phyloP scores from a whole-genome alignment of 1,284 basidiomycete genomes.

The Volvariella volvacea region DNA sequence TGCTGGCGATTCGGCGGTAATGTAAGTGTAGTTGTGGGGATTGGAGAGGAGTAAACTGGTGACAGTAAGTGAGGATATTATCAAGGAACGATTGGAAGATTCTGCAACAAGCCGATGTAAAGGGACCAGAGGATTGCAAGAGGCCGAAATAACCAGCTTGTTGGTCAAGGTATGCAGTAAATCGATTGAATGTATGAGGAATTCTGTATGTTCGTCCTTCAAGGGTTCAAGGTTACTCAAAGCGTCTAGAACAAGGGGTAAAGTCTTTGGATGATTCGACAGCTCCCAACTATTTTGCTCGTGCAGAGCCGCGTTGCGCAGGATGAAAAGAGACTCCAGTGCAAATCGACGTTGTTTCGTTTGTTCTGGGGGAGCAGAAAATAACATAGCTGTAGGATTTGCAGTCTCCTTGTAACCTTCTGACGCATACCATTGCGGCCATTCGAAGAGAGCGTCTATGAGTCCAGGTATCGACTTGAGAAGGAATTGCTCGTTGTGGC shows the following conservation, averaged over 20 bases:
- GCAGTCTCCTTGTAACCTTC: conserved; percentile 39
- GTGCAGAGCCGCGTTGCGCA: conserved; percentile 69
- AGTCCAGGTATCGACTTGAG: conserved; percentile 66
- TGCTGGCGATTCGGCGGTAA: conserved; percentile 47
- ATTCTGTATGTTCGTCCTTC: conserved; percentile 60
- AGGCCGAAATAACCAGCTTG: conserved; percentile 30
- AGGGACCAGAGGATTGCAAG: conserved; percentile 39
- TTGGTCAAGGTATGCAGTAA: conserved; percentile 49
- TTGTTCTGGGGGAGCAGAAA: conserved; percentile 44
- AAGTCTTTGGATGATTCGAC: conserved; percentile 48
- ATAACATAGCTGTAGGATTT: conserved; percentile 37
- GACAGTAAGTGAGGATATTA: conserved; percentile 55
- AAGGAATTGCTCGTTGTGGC: conserved; percentile 66
- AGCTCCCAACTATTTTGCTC: conserved; percentile 60
- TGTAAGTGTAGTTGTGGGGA: conserved; percentile 47
- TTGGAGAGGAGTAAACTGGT: conserved; percentile 58
- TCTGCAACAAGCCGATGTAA: conserved; percentile 46
- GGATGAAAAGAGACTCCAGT: conserved; percentile 67
- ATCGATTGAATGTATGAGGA: conserved; percentile 62
- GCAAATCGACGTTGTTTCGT: conserved; percentile 57
- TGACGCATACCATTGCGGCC: conserved; percentile 70
- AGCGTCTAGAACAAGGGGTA: conserved; percentile 51
- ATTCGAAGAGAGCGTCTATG: conserved; percentile 72
- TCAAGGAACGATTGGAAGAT: conserved; percentile 65
- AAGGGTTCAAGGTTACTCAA: conserved; percentile 49